These are phyloP conservation scores for Podospora sp. DNA, from an alignment of 495 filamentous ascomycete genomes.

Conservation along the genomic window DNA sequence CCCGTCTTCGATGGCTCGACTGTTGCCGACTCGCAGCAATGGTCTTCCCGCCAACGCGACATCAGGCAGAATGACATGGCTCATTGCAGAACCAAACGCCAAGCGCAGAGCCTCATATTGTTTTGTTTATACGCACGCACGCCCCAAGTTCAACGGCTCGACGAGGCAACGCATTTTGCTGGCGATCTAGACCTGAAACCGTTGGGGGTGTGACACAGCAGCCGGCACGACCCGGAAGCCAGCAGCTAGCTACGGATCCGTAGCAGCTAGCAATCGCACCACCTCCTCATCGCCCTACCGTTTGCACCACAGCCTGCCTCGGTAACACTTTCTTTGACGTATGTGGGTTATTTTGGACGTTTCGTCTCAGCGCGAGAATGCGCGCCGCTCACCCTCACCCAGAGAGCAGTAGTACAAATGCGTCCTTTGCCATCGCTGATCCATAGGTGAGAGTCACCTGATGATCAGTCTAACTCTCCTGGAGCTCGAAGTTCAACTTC, in stretches of 20 bases:
- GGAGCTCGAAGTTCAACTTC: too few relatives aligned
- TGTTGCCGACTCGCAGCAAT: background rate
- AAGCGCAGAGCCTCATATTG: slow-evolving; percentile 31
- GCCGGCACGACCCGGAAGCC: background rate
- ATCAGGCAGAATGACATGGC: slow-evolving; percentile 6
- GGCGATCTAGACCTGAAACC: background rate
- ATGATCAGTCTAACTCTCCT: too few relatives aligned
- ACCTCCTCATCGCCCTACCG: background rate
- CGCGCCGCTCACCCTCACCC: background rate
- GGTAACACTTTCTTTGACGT: background rate
- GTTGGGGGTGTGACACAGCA: background rate
- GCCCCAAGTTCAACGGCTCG: background rate
- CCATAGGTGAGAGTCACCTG: too few relatives aligned
- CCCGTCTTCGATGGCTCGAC: background rate
- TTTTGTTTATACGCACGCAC: slow-evolving; percentile 10
- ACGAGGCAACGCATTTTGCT: background rate
- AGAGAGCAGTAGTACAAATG: background rate
- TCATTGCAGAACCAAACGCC: slow-evolving; percentile 17
- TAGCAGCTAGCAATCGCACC: background rate
- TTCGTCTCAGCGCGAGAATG: background rate
- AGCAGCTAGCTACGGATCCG: too few relatives aligned
- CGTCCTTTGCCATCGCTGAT: background rate
- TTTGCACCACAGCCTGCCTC: background rate
- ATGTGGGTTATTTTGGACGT: background rate
- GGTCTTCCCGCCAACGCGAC: background rate